These are phyloP conservation scores for Pleomassaria siparia DNA, from an alignment of 2,329 filamentous ascomycete genomes.

Conservation along the genomic window DNA sequence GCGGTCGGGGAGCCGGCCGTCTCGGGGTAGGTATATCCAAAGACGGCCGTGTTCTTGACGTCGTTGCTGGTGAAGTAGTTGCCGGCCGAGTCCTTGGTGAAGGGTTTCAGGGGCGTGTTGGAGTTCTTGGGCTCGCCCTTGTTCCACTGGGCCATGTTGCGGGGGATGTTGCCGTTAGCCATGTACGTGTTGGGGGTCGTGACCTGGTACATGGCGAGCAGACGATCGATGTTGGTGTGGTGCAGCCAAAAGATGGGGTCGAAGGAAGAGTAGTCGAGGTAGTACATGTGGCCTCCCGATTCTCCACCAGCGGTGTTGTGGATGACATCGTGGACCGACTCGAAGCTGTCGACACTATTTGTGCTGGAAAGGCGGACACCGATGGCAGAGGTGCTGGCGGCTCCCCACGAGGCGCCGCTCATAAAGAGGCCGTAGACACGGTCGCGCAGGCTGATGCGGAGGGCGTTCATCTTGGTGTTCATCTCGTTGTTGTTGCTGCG, in stretches of 20 bases:
- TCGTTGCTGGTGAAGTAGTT: constrained; percentile 50
- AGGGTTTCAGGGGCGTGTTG: constrained; percentile 49
- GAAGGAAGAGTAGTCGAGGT: constrained; percentile 72
- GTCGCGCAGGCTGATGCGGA: constrained; percentile 37
- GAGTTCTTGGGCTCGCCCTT: constrained; percentile 51
- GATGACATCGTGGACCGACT: constrained; percentile 38
- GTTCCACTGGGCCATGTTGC: constrained; percentile 45
- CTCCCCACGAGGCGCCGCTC: constrained; percentile 33
- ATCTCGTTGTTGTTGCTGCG: constrained; percentile 43
- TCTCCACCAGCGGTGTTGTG: constrained; percentile 39
- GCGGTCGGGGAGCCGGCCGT: constrained; percentile 25
- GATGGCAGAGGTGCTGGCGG: constrained; percentile 30
- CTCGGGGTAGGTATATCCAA: constrained; percentile 43
- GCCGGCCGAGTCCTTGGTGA: constrained; percentile 33
- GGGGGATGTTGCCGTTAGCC: constrained; percentile 43
- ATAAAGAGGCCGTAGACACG: constrained; percentile 41
- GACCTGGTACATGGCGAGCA: constrained; percentile 76
- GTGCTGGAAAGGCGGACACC: constrained; percentile 34
- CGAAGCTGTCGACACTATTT: constrained; percentile 39
- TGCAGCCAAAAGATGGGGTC: constrained; percentile 64
- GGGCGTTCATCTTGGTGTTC: constrained; percentile 27
- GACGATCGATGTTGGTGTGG: constrained; percentile 42
- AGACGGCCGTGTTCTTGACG: constrained; percentile 44
- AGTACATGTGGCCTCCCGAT: constrained; percentile 71
- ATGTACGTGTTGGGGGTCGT: constrained; percentile 72